These are phyloP conservation scores for Friedmanniomyces endolithicus DNA, from an alignment of 495 filamentous ascomycete genomes.

Conservation along the genomic window DNA sequence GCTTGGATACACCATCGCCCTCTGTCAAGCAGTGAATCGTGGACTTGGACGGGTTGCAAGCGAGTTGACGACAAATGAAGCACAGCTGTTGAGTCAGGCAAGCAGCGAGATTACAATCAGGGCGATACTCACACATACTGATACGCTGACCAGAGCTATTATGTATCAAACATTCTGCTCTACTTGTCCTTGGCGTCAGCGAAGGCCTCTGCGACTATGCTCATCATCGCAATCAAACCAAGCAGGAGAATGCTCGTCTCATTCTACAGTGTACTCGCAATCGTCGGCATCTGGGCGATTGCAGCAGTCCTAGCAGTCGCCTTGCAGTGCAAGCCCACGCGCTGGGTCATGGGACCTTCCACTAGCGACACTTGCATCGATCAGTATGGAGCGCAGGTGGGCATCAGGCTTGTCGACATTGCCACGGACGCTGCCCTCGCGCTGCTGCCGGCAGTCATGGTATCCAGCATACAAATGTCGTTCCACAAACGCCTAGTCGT, in stretches of 20 bases:
- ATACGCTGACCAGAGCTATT: neutral
- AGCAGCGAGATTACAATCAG: too few relatives aligned
- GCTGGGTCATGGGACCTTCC: neutral
- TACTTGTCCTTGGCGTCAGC: neutral
- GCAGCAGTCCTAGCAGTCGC: neutral
- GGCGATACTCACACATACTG: too few relatives aligned
- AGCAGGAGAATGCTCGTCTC: neutral
- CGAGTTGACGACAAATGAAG: too few relatives aligned
- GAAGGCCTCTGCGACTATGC: neutral
- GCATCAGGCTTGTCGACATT: neutral
- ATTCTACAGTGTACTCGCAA: neutral
- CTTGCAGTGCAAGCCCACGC: neutral
- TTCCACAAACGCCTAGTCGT: neutral
- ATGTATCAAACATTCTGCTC: constrained; percentile 2
- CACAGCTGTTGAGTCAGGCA: too few relatives aligned
- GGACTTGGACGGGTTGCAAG: too few relatives aligned
- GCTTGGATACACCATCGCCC: too few relatives aligned
- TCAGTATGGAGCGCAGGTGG: neutral
- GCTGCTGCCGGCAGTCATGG: neutral
- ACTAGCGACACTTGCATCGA: neutral
- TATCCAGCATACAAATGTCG: neutral
- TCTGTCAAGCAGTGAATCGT: too few relatives aligned
- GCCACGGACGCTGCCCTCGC: neutral
- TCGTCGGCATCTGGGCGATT: neutral
- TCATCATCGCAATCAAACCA: neutral